Base-by-base conservation (phyloP, 108 stramenopile species). In the Thalassiosira profunda region DNA sequence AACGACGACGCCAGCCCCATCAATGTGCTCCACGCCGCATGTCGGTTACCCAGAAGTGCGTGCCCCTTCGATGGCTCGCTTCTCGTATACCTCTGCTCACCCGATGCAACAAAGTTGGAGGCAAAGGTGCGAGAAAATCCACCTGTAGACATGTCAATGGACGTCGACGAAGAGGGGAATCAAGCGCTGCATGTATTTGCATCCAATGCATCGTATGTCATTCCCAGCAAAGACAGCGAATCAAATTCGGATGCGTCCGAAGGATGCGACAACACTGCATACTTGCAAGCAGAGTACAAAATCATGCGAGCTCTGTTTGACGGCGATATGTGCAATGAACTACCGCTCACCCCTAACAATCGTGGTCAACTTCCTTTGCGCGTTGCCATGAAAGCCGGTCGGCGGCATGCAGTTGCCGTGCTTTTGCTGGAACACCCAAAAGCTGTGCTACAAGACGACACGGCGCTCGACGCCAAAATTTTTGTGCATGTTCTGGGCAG, bases 21-120 rank as follows among this genome's bases (percentile, higher is more conserved):
- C 26, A 76, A 68, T 29, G 41, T 76, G 45, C 61, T 68, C 3
- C 75, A 76, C 18, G 38, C 42, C 24, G 75, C 54, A 62, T 76
- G 75, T 26, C 54, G 67, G 20, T 55, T 76, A n/a, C 49, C 67
- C 0, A 42, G 15, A 42, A 33, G 21, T 44, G n/a, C 17, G 3
- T 63, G 58, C 26, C 54, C 60, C 34, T 20, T 26, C 17, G 24
- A 46, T 15, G 53, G 43, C 5, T 56, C 52, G 7, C 57, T 68
- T 18, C 6, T 56, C 9, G 20, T 60, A 18, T 68, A 23, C 34
- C 49, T 68, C 2, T 35, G 14, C 35, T 45, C 44, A 29, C 14
- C 45, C 3, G 23, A 35, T 42, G 43, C 36, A 26, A 41, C 52
- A 68, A 53, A 40, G n/a, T n/a, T n/a, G n/a, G n/a, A n/a, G n/a